A percentile compares a stretch with the other conserved stretches of the same genome.
These are phyloP conservation scores for Verbascum thapsus DNA, from an alignment of 257 asterid species.

Conservation along the genomic window DNA sequence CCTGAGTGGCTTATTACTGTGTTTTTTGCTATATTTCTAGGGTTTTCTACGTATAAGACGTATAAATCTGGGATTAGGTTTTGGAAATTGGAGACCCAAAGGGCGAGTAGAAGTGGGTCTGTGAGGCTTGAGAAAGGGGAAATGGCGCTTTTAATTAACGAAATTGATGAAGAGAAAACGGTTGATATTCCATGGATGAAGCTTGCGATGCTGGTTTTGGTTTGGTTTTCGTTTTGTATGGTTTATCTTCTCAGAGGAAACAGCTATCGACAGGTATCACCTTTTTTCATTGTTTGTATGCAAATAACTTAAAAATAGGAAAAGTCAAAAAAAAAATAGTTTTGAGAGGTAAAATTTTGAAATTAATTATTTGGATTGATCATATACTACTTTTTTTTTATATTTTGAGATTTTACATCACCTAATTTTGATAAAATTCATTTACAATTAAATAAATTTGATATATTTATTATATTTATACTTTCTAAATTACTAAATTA, in stretches of 20 bases:
- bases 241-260: constrained; percentile 82
- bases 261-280: constrained; percentile 48
- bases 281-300: too few relatives aligned
- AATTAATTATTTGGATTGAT: too few relatives aligned
- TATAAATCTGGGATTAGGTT: constrained; percentile 55
- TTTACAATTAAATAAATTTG: too few relatives aligned
- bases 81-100: constrained; percentile 67
- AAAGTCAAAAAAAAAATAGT: too few relatives aligned
- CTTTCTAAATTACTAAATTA: too few relatives aligned
- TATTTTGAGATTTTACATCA: too few relatives aligned
- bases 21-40: constrained; percentile 62
- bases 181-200: constrained; percentile 59
- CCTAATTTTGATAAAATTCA: too few relatives aligned
- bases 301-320: too few relatives aligned
- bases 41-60: constrained; percentile 68
- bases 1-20: constrained; percentile 81
- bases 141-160: constrained; percentile 41
- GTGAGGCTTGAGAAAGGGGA: constrained; percentile 37
- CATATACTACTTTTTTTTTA: too few relatives aligned
- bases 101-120: constrained; percentile 23
- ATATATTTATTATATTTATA: too few relatives aligned
- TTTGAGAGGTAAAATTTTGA: too few relatives aligned
- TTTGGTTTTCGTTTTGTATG: constrained; percentile 70
- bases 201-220: constrained; percentile 52
- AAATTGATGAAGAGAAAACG: constrained; percentile 8